phyloP scores from a whole-genome alignment of 129 eudicot genomes.

The Saposhnikovia divaricata region DNA sequence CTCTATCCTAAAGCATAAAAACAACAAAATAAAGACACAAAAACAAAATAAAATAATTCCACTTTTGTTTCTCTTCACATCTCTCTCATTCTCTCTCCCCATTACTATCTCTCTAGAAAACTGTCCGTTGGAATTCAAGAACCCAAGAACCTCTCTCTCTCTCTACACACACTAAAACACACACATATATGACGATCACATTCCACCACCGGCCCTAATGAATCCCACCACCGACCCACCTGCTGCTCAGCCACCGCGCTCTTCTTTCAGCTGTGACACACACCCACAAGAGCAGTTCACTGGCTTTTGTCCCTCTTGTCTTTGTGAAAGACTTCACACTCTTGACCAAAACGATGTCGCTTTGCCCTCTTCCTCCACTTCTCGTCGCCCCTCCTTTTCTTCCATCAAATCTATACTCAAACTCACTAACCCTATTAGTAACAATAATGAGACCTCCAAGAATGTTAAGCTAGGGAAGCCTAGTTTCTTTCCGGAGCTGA shows the following conservation, averaged over 20 bases:
- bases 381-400: constrained; percentile 52
- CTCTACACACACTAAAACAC: constrained; percentile 26
- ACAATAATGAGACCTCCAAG: constrained; percentile 20
- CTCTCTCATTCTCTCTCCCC: not conserved
- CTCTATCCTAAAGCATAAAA: not conserved
- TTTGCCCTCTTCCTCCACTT: constrained; percentile 49
- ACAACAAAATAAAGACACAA: not conserved
- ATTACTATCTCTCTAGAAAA: constrained; percentile 6
- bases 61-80: not conserved
- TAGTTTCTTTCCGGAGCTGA: constrained; percentile 66
- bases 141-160: constrained; percentile 12
- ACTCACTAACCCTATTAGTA: constrained; percentile 13
- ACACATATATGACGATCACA: constrained; percentile 26
- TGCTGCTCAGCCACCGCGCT: constrained; percentile 49
- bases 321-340: constrained; percentile 82
- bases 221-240: constrained; percentile 56
- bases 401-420: constrained; percentile 53
- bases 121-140: constrained; percentile 23
- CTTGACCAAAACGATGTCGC: constrained; percentile 46
- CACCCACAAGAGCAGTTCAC: constrained; percentile 77
- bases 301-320: constrained; percentile 79
- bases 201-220: constrained; percentile 45
- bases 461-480: constrained; percentile 10
- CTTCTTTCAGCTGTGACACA: constrained; percentile 77
- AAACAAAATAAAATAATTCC: not conserved